These are phyloP conservation scores for Penicillium freii DNA, from an alignment of 2,329 filamentous ascomycete genomes.

Conservation along the genomic window DNA sequence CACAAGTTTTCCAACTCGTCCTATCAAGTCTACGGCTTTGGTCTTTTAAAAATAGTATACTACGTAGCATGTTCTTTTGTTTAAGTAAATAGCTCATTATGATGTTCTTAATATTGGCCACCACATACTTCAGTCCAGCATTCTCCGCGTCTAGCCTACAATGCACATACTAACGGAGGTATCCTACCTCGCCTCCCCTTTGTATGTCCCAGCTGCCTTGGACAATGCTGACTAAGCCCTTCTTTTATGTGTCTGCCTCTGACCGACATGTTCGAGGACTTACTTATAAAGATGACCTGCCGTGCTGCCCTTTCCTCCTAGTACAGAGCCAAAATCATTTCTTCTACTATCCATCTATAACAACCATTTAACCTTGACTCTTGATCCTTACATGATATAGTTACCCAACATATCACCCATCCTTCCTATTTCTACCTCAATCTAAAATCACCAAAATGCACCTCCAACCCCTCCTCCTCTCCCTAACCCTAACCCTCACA, in stretches of 20 bases:
- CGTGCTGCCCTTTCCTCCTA: not conserved
- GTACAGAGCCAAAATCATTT: not conserved
- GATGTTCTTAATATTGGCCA: not conserved
- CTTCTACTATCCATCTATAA: not conserved
- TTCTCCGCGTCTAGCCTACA: constrained; percentile 9
- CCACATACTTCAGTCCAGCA: constrained; percentile 11
- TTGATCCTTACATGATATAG: not conserved
- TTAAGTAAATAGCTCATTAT: not conserved
- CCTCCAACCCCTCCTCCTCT: constrained; percentile 2
- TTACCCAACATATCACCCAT: not conserved
- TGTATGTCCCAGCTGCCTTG: constrained; percentile 1
- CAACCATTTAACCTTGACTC: not conserved
- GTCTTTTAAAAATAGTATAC: too few relatives aligned
- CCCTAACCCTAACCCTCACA: constrained; percentile 17
- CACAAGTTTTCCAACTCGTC: not conserved
- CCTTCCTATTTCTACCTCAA: not conserved
- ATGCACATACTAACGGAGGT: not conserved
- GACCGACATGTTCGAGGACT: not conserved
- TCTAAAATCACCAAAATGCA: constrained; percentile 1
- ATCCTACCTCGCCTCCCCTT: not conserved
- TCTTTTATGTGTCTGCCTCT: not conserved
- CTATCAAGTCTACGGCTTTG: not conserved
- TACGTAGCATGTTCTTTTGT: not conserved
- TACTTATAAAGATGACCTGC: constrained; percentile 6
- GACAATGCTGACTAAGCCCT: constrained; percentile 4